phyloP scores from a whole-genome alignment of 306 rosid genomes.

The Rosa persica region DNA sequence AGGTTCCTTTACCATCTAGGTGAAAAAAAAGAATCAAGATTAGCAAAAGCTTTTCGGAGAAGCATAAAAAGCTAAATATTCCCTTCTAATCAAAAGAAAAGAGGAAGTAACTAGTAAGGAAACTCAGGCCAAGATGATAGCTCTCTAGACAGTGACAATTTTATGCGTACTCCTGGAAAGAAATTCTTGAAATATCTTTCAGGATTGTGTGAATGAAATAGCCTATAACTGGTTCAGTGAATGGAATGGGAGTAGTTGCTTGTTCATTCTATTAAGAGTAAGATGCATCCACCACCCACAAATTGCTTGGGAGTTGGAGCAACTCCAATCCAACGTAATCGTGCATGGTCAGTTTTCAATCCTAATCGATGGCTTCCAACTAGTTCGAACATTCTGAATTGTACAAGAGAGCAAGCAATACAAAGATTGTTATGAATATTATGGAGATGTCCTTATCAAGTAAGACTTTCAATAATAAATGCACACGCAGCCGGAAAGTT shows the following conservation, averaged over 20 bases:
- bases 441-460: slow-evolving; percentile 7
- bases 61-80: slow-evolving; percentile 51
- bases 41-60: slow-evolving; percentile 43
- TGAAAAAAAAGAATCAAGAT: slow-evolving; percentile 50
- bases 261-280: slow-evolving; percentile 16
- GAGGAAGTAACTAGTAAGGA: slow-evolving; percentile 35
- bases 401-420: neutral
- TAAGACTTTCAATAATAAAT: slow-evolving; percentile 5
- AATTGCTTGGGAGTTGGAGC: neutral
- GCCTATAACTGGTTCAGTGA: neutral
- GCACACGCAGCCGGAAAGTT: slow-evolving; percentile 3
- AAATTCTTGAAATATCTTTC: slow-evolving; percentile 11
- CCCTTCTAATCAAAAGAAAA: slow-evolving; percentile 46
- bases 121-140: slow-evolving; percentile 30
- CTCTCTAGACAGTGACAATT: slow-evolving; percentile 50
- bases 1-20: slow-evolving; percentile 33
- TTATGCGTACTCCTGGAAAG: slow-evolving; percentile 24
- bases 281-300: slow-evolving; percentile 18
- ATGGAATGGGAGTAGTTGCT: slow-evolving; percentile 10
- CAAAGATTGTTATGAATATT: neutral
- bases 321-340: slow-evolving; percentile 4
- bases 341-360: slow-evolving; percentile 1
- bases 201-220: slow-evolving; percentile 11
- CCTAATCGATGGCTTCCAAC: neutral
- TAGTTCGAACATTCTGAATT: slow-evolving; percentile 12